phyloP scores from a whole-genome alignment of 345 rosid species.

The Pistacia integerrima region DNA sequence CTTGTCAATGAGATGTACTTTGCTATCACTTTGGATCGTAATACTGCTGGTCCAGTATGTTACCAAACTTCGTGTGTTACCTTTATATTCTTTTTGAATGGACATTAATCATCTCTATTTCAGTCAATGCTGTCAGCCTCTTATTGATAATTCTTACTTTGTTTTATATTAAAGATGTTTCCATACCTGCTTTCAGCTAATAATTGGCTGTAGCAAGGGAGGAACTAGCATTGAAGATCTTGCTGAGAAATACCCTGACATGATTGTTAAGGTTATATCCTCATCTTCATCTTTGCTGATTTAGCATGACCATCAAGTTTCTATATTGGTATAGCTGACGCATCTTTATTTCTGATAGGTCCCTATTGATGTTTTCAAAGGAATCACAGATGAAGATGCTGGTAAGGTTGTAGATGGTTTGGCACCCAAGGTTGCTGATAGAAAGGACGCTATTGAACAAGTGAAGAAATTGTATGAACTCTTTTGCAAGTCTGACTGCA shows the following conservation, averaged over 20 bases:
- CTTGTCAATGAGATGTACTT: constrained; percentile 99
- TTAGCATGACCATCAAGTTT: constrained; percentile 13
- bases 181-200: constrained; percentile 53
- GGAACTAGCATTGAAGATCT: constrained; percentile 99
- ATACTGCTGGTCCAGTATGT: constrained; percentile 95
- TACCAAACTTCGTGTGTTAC: constrained; percentile 5
- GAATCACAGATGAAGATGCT: constrained; percentile 98
- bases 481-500: constrained; percentile 84
- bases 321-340: constrained; percentile 17
- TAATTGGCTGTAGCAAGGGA: constrained; percentile 93
- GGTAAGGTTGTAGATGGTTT: constrained; percentile 96
- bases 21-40: constrained; percentile 93
- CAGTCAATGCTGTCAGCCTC: neutral
- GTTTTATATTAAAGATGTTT: constrained; percentile 4
- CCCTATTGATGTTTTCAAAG: constrained; percentile 88
- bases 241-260: constrained; percentile 95
- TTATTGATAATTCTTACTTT: constrained; percentile 3
- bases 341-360: constrained; percentile 51
- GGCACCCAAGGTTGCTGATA: constrained; percentile 79
- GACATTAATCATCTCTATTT: neutral
- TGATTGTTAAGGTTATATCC: constrained; percentile 80
- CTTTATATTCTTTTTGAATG: neutral
- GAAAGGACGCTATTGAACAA: constrained; percentile 84
- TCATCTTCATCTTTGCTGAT: constrained; percentile 6
- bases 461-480: constrained; percentile 95